Evolutionary conservation across 169 alveolate genomes (phyloP), one percentile per base, ranked within the genome.

Genomic region (Toxoplasma gondii): DNA sequence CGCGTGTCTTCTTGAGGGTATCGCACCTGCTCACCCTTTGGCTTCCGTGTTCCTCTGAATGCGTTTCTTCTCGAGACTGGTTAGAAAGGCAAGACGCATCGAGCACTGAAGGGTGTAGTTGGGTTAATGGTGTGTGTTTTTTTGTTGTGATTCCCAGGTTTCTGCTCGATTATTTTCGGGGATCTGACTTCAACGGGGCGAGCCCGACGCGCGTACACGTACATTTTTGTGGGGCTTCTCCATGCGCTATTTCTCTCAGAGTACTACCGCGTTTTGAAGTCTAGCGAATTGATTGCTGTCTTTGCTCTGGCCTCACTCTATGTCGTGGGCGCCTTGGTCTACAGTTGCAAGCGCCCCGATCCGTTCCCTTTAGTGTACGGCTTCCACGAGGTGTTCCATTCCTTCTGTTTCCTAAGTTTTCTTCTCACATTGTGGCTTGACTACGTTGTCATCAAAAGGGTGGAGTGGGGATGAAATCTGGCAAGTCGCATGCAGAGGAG

Each of bases 371-470:
- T 78, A 19, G 41, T 74, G 27, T 93, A 81, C 91, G 95, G 95
- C 67, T 93, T 88, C 91, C 95, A 93, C 64, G 95, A 93, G 91
- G 88, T 87, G 54, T 93, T 93, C 81, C 95, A 93, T 86, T 54
- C 88, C 36, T 88, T 74, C 88, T 93, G 95, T 81, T 45, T 83
- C 80, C 67, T 93, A 49, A 88, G 93, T 43, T 87, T 87, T 34
- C 36, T 88, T 34, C 93, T 88, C 38, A 93, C 95, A 88, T 81
- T 96, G 86, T 92, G 94, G 94, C 94, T 92, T 0, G 88, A 92
- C 87, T 92, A 92, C 78, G 94, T 81, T 24, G 92, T 92, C 87
- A 92, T 92, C 86, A 44, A 45, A 12, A 34, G 94, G 38, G 94
- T 87, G 1, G 94, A 92, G 94, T 58, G 82, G 93, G 92, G 80